Evolutionary conservation across 768 basidiomycete species (phyloP).

Genomic region (Hysterangium stoloniferum): DNA sequence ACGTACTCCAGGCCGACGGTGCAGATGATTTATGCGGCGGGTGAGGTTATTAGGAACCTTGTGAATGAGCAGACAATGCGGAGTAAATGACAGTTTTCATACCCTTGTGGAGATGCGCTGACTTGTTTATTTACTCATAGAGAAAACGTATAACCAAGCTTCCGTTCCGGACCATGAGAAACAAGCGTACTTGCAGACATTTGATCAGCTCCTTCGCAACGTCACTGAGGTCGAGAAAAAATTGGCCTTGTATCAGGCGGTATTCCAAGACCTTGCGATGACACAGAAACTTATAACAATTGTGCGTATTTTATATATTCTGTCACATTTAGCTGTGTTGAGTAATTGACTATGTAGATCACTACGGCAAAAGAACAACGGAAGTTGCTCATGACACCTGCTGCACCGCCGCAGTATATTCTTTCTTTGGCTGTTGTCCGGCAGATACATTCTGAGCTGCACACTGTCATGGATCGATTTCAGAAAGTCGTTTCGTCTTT

Average conservation of each 20-base stretch:
- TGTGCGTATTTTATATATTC: conserved; percentile 32
- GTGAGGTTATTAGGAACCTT: conserved; percentile 26
- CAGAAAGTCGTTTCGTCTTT: conserved; percentile 22
- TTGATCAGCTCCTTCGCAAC: conserved; percentile 42
- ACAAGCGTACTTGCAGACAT: conserved; percentile 39
- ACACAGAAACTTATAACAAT: conserved; percentile 46
- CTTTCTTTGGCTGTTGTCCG: conserved; percentile 28
- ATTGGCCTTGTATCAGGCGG: conserved; percentile 37
- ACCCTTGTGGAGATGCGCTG: too few species aligned
- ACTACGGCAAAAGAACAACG: conserved; percentile 31
- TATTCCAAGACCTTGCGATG: conserved; percentile 40
- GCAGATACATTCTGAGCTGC: conserved; percentile 5
- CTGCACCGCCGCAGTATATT: conserved; percentile 19
- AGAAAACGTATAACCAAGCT: conserved; percentile 9
- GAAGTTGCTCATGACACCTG: conserved; percentile 22
- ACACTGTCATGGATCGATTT: conserved; percentile 1
- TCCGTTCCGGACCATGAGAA: conserved; percentile 47
- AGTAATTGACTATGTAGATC: conserved; percentile 19
- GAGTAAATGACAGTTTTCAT: too few species aligned
- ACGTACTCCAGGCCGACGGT: conserved; percentile 24
- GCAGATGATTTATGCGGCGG: conserved; percentile 25
- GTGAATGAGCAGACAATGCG: too few species aligned
- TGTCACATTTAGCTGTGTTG: neutral
- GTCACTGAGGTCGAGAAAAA: conserved; percentile 43
- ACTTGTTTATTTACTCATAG: neutral